phyloP scores from a whole-genome alignment of 805 yeast genomes.

The Barnettozyma salicaria region DNA sequence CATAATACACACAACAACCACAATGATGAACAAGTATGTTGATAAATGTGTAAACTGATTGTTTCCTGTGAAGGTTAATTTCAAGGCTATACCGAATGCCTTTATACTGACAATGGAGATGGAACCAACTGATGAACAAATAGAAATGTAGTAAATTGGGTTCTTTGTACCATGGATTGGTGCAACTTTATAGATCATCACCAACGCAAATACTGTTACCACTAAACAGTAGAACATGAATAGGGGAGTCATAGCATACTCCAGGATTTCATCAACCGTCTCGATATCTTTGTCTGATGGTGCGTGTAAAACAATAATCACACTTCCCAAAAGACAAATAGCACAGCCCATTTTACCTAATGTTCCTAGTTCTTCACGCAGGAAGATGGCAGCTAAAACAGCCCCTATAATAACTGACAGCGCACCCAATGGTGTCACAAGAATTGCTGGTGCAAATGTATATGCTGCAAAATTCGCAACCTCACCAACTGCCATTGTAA shows the following conservation, averaged over 20 bases:
- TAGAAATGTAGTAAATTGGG: constrained; percentile 85
- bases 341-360: constrained; percentile 92
- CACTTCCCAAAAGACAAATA: constrained; percentile 80
- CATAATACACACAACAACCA: constrained; percentile 74
- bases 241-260: constrained; percentile 72
- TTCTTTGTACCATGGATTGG: constrained; percentile 74
- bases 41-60: constrained; percentile 83
- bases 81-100: constrained; percentile 89
- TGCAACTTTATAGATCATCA: constrained; percentile 79
- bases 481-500: constrained; percentile 87
- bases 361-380: constrained; percentile 81
- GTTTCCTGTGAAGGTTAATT: constrained; percentile 75
- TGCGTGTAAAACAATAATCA: constrained; percentile 83
- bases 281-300: constrained; percentile 88
- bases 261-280: constrained; percentile 82
- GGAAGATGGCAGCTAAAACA: constrained; percentile 75
- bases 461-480: constrained; percentile 91
- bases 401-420: constrained; percentile 88
- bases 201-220: constrained; percentile 62
- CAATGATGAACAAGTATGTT: constrained; percentile 73
- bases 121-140: constrained; percentile 86
- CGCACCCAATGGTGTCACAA: constrained; percentile 91
- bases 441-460: constrained; percentile 89
- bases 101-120: constrained; percentile 88
- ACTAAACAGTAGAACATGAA: constrained; percentile 59